A percentile compares a stretch with the other conserved stretches of the same genome.
These are phyloP conservation scores for Cryphonectria naterciae DNA, from an alignment of 2,329 filamentous ascomycete genomes.

Conservation along the genomic window DNA sequence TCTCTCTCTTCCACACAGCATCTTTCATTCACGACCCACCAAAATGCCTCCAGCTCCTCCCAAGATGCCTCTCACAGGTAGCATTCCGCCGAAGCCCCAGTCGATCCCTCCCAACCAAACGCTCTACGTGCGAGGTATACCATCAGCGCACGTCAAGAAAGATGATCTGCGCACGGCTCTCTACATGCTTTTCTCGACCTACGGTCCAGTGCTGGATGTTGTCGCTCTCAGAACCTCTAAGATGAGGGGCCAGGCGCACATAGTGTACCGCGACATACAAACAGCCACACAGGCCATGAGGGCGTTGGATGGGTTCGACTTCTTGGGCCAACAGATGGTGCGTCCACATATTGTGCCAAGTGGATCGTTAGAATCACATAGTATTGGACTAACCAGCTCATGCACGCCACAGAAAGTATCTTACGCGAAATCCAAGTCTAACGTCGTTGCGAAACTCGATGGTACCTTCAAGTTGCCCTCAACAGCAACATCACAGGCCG, in stretches of 20 bases:
- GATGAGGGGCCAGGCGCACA: constrained; percentile 95
- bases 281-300: constrained; percentile 94
- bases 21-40: neutral
- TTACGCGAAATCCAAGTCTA: constrained; percentile 88
- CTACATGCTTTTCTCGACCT: constrained; percentile 93
- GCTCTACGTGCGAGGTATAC: constrained; percentile 86
- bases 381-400: constrained; percentile 25
- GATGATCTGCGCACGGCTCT: constrained; percentile 82
- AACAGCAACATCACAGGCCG: constrained; percentile 51
- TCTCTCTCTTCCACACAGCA: neutral
- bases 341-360: constrained; percentile 39
- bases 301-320: constrained; percentile 80
- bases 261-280: constrained; percentile 87
- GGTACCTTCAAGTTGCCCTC: constrained; percentile 80
- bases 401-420: constrained; percentile 70
- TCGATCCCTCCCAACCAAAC: constrained; percentile 48
- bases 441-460: constrained; percentile 87
- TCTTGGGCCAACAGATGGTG: constrained; percentile 86
- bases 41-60: constrained; percentile 22
- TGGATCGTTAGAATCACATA: neutral
- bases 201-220: constrained; percentile 89
- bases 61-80: constrained; percentile 26
- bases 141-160: constrained; percentile 87
- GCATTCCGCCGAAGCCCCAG: constrained; percentile 29
- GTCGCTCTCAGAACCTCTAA: constrained; percentile 85